These are phyloP conservation scores for Hymenoscyphus linearis DNA, from an alignment of 2,329 filamentous ascomycete genomes.

Conservation along the genomic window DNA sequence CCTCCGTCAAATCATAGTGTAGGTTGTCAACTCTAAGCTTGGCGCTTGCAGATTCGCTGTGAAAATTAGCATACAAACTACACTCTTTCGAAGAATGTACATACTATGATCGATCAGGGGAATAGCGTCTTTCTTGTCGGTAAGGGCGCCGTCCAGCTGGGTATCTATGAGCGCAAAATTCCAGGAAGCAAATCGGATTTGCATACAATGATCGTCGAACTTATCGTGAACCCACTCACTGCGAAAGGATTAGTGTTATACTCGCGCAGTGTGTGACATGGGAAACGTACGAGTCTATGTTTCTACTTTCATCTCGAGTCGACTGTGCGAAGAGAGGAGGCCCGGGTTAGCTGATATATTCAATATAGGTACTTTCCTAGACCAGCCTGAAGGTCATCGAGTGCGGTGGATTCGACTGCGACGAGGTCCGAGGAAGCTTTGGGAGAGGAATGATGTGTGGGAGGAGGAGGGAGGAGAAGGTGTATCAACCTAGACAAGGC, in stretches of 20 bases:
- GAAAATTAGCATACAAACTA: slow-evolving; percentile 12
- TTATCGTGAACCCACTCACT: slow-evolving; percentile 95
- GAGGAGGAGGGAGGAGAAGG: slow-evolving; percentile 33
- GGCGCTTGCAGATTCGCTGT: slow-evolving; percentile 48
- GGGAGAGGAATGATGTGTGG: slow-evolving; percentile 24
- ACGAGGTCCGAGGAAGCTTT: slow-evolving; percentile 34
- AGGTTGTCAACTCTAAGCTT: slow-evolving; percentile 84
- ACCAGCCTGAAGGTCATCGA: slow-evolving; percentile 29
- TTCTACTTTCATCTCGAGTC: slow-evolving; percentile 56
- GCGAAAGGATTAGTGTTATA: slow-evolving; percentile 9
- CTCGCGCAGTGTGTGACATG: background rate
- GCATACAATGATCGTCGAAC: slow-evolving; percentile 66
- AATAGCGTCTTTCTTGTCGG: slow-evolving; percentile 28
- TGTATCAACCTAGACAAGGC: slow-evolving; percentile 30
- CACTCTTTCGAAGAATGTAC: slow-evolving; percentile 2
- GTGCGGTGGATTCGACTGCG: slow-evolving; percentile 25
- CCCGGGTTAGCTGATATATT: slow-evolving; percentile 43
- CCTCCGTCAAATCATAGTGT: slow-evolving; percentile 85
- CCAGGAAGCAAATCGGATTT: slow-evolving; percentile 1
- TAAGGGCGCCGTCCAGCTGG: slow-evolving; percentile 26
- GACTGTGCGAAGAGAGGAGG: slow-evolving; percentile 45
- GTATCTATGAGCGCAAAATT: slow-evolving; percentile 20
- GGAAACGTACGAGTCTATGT: slow-evolving; percentile 61
- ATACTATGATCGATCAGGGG: slow-evolving; percentile 29
- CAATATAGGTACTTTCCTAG: slow-evolving; percentile 35